Evolutionary conservation across 164 flowering plant genomes (phyloP).

Genomic region (Magnolia kwangsiensis): DNA sequence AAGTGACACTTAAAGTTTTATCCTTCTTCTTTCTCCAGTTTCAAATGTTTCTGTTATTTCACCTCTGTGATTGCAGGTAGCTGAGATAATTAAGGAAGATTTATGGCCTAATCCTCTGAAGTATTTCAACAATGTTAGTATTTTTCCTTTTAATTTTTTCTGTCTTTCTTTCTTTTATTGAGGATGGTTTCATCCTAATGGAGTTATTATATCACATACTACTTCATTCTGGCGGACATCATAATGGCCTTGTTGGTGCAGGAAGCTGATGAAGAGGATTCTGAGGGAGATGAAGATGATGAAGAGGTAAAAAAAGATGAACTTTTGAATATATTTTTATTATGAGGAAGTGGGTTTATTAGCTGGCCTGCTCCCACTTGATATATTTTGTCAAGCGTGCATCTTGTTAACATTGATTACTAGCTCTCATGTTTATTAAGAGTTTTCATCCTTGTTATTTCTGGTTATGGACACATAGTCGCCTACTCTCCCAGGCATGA

Average conservation of each 20-base stretch:
- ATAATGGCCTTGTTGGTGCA: constrained; percentile 12
- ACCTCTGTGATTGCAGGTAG: constrained; percentile 34
- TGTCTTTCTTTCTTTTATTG: background rate
- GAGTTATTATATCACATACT: background rate
- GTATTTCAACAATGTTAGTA: constrained; percentile 45
- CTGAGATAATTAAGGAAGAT: constrained; percentile 54
- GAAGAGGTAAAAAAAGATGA: constrained; percentile 16
- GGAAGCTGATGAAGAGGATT: constrained; percentile 51
- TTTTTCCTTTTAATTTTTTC: background rate
- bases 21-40: background rate
- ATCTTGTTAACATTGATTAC: too few relatives aligned
- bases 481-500: too few relatives aligned
- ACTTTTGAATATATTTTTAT: background rate
- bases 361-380: too few relatives aligned
- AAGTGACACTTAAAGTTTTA: background rate
- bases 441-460: too few relatives aligned
- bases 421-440: too few relatives aligned
- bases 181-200: background rate
- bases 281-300: constrained; percentile 30
- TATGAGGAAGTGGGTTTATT: background rate
- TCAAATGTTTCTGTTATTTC: background rate
- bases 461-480: too few relatives aligned
- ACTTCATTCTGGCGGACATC: background rate
- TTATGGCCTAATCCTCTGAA: constrained; percentile 56
- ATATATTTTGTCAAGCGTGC: too few relatives aligned